Evolutionary conservation across 441 rosid species (phyloP), one percentile per base, ranked within the genome.

Genomic region (Erodium moschatum): DNA sequence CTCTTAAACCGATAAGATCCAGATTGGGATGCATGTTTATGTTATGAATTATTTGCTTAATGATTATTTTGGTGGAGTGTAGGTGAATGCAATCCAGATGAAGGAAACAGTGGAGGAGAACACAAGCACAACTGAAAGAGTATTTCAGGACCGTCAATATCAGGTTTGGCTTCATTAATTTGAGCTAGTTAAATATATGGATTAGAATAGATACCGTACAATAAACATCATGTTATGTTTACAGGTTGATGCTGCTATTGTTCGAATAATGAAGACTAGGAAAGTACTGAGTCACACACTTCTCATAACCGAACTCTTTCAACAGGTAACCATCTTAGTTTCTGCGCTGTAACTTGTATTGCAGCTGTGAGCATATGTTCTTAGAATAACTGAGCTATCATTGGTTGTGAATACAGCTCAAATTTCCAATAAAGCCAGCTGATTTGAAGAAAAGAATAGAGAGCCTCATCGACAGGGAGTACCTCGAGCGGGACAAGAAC

Each of bases 61-160:
- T 27, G 15, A 60, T 35, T 66, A 18, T 21, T 64, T 44, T 27
- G 44, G 5, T 66, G 52, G 48, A 63, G 66, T 72, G 75, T 81
- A 95, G 99, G 98, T 92, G 13, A 95, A 95, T 83, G 97, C 99
- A 35, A 95, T 95, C 82, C 99, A 95, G 79, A 87, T 92, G 99
- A 95, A 92, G 85, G 99, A 95, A 83, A 95, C 99, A 0, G 98
- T 95, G 50, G 99, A 95, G 75, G 99, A 95, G 81, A 92, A 92
- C 83, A 87, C 97, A 44, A 90, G 97, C 79, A 95, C 99, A 52
- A 92, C 99, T 0, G 96, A 95, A 74, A 87, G 98, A 85, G 99
- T 95, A 67, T 95, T 95, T 80, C 98, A 91, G 75, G 98, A 95
- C 78, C 92, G 98, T 35, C 99, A 95, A 75, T 95, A 92, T 81